These are phyloP conservation scores for Xylariomycetidae sp. DNA, from an alignment of 2,329 filamentous ascomycete genomes.

Conservation along the genomic window DNA sequence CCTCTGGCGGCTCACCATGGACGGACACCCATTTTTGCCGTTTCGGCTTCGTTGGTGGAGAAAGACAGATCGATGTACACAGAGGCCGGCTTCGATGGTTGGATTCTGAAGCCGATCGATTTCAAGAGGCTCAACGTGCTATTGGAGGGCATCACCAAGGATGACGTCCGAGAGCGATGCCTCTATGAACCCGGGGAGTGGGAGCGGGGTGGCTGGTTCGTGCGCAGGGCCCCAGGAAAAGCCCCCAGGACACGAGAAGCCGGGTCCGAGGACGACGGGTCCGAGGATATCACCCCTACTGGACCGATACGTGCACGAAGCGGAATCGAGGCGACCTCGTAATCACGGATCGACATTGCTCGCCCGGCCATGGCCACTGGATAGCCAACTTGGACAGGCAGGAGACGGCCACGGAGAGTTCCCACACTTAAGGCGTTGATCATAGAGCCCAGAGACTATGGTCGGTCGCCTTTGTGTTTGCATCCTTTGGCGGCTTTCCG, in stretches of 20 bases:
- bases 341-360: too few relatives aligned
- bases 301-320: too few relatives aligned
- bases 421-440: too few relatives aligned
- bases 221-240: slow-evolving; percentile 2
- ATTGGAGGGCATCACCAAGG: slow-evolving; percentile 62
- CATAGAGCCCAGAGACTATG: too few relatives aligned
- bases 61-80: slow-evolving; percentile 63
- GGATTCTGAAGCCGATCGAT: slow-evolving; percentile 85
- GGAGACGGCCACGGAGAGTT: too few relatives aligned
- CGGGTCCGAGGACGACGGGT: slow-evolving; percentile 1
- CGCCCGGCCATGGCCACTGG: too few relatives aligned
- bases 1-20: slow-evolving; percentile 52
- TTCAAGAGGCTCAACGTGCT: slow-evolving; percentile 68
- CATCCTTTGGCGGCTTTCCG: too few relatives aligned
- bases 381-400: too few relatives aligned
- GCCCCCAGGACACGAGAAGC: slow-evolving; percentile 1
- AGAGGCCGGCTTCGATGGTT: slow-evolving; percentile 77
- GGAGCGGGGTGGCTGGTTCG: slow-evolving; percentile 85
- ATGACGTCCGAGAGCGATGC: slow-evolving; percentile 50
- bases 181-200: slow-evolving; percentile 67
- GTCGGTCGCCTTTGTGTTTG: too few relatives aligned
- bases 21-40: slow-evolving; percentile 75
- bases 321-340: too few relatives aligned
- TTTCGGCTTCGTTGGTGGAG: slow-evolving; percentile 77
- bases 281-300: slow-evolving; percentile 1